Conservation (phyloP, 1,139 yeast genomes). For the Entelexis paramagnoliae region DNA sequence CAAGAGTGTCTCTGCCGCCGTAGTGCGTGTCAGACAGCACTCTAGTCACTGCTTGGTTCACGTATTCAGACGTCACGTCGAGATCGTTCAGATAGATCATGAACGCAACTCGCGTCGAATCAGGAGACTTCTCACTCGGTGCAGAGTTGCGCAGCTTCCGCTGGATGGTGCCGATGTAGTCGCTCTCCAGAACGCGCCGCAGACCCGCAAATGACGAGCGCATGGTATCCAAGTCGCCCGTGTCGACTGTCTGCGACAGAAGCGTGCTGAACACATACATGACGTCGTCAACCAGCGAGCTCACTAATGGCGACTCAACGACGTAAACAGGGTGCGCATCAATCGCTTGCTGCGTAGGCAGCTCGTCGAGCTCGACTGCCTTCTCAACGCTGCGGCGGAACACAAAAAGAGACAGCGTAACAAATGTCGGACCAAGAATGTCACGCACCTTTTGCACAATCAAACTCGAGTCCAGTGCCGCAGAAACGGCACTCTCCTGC, state of each 20-base stretch:
- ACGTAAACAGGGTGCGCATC: slow-evolving; percentile 26
- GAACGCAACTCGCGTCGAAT: slow-evolving; percentile 20
- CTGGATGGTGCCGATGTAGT: slow-evolving; percentile 40
- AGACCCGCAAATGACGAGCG: slow-evolving; percentile 41
- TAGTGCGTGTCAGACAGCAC: neutral
- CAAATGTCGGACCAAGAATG: slow-evolving; percentile 52
- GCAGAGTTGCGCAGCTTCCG: slow-evolving; percentile 46
- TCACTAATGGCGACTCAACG: slow-evolving; percentile 53
- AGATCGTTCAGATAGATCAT: slow-evolving; percentile 53
- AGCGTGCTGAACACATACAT: slow-evolving; percentile 63
- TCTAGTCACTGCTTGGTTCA: slow-evolving; percentile 25
- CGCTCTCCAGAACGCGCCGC: slow-evolving; percentile 40
- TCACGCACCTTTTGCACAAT: slow-evolving; percentile 50
- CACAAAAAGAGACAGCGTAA: slow-evolving; percentile 52
- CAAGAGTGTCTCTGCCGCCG: slow-evolving; percentile 25
- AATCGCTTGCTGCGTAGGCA: slow-evolving; percentile 38
- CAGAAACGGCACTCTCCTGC: neutral
- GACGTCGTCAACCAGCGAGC: slow-evolving; percentile 81
- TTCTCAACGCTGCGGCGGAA: slow-evolving; percentile 72
- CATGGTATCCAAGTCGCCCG: slow-evolving; percentile 35
- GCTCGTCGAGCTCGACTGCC: slow-evolving; percentile 67
- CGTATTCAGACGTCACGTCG: slow-evolving; percentile 47
- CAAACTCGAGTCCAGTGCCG: slow-evolving; percentile 34
- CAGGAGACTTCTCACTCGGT: slow-evolving; percentile 28
- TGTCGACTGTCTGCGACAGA: slow-evolving; percentile 47